Conservation (phyloP, 345 rosid genomes). For the Eucalyptus regnans region DNA sequence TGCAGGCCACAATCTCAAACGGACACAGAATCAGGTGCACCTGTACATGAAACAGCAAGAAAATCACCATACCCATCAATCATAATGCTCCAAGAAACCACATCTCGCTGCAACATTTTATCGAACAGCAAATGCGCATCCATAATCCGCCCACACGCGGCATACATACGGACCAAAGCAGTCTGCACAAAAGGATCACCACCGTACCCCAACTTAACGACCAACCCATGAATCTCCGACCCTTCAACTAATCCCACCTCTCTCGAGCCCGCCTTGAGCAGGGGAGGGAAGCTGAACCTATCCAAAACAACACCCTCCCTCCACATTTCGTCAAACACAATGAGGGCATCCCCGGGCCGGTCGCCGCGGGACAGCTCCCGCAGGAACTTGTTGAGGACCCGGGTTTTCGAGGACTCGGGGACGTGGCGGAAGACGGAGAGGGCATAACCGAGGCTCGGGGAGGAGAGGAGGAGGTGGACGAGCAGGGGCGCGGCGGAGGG, state of each 20-base stretch:
- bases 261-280: conserved; percentile 19
- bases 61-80: conserved; percentile 21
- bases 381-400: conserved; percentile 21
- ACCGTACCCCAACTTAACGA: conserved; percentile 12
- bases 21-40: neutral
- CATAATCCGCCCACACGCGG: neutral
- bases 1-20: conserved; percentile 1
- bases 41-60: conserved; percentile 14
- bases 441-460: conserved; percentile 23
- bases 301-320: conserved; percentile 1
- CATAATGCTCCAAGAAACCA: conserved; percentile 24
- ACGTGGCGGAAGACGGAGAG: conserved; percentile 33
- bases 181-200: conserved; percentile 23
- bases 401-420: neutral
- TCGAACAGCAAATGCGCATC: conserved; percentile 20
- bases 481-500: conserved; percentile 16
- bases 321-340: conserved; percentile 15
- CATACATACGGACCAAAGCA: conserved; percentile 16
- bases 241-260: conserved; percentile 8
- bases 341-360: conserved; percentile 7
- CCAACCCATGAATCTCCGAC: conserved; percentile 16
- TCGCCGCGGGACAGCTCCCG: conserved; percentile 24
- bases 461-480: conserved; percentile 19
- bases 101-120: conserved; percentile 17
- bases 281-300: conserved; percentile 26